Evolutionary conservation across 139 green algal species (phyloP).

Genomic region (Dunaliella primolecta): DNA sequence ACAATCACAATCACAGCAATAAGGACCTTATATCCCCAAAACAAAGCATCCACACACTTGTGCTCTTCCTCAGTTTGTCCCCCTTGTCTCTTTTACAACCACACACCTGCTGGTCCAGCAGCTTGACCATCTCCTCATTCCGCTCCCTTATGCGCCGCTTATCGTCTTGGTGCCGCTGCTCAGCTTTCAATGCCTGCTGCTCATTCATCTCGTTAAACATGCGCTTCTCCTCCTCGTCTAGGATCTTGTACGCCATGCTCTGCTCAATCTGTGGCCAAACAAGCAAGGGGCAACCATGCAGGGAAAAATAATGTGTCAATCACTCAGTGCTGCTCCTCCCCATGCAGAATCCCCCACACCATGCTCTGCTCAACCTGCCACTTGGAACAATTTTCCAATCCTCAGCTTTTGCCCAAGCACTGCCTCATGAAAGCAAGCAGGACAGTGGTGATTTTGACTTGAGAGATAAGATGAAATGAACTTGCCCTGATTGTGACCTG

Average conservation of each 20-base stretch:
- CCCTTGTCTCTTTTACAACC: neutral
- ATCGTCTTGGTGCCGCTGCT: constrained; percentile 47
- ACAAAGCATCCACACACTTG: neutral
- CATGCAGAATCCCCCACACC: no score
- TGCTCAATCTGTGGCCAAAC: constrained; percentile 62
- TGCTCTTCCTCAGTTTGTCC: neutral
- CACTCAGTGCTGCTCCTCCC: no score
- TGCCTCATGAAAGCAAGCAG: no score
- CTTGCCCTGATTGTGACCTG: no score
- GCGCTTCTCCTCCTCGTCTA: constrained; percentile 51
- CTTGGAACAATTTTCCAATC: no score
- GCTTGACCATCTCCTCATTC: constrained; percentile 28
- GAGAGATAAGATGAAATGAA: no score
- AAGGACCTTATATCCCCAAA: neutral
- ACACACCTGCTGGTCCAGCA: constrained; percentile 49
- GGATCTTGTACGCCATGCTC: constrained; percentile 35
- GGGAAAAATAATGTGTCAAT: neutral
- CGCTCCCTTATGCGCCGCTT: constrained; percentile 28
- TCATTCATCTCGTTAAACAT: constrained; percentile 59
- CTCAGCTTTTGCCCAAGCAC: no score
- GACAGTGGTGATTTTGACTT: no score
- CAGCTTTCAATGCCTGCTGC: constrained; percentile 44
- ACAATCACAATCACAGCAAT: no score
- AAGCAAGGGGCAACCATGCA: neutral
- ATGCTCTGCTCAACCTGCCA: no score